Evolutionary conservation across 306 rosid genomes (phyloP).

Genomic region (Vicia sativa): DNA sequence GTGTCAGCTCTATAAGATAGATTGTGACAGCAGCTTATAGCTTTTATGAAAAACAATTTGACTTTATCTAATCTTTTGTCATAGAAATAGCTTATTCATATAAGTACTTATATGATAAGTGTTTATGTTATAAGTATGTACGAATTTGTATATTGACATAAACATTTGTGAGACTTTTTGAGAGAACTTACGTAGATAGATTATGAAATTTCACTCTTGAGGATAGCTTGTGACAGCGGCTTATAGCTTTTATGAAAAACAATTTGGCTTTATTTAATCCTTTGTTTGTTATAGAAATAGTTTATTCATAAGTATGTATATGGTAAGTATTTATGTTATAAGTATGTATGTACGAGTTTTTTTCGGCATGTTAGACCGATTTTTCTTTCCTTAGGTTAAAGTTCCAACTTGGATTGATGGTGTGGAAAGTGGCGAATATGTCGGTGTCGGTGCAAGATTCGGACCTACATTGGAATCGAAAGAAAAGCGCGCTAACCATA

Average conservation of each 20-base stretch:
- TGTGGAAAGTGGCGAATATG: slow-evolving; percentile 63
- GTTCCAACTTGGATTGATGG: slow-evolving; percentile 80
- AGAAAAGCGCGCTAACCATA: slow-evolving; percentile 82
- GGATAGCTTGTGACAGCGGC: neutral
- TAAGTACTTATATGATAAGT: neutral
- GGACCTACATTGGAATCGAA: slow-evolving; percentile 85
- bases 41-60: neutral
- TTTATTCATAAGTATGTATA: neutral
- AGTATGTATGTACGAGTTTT: no score
- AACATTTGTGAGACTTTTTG: no score
- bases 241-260: neutral
- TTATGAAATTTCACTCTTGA: neutral
- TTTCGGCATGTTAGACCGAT: slow-evolving; percentile 10
- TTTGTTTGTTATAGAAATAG: neutral
- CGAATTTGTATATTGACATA: no score
- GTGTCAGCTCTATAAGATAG: neutral
- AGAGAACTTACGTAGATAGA: no score
- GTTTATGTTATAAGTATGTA: neutral
- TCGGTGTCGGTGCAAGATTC: slow-evolving; percentile 96
- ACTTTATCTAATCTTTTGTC: neutral
- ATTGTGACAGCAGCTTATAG: neutral
- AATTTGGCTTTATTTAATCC: neutral
- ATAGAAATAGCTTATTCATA: neutral
- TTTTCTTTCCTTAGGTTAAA: slow-evolving; percentile 63
- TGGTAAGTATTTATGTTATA: neutral